Base-by-base conservation (phyloP, 208 protist genomes). In the Trypanosoma conorhini region DNA sequence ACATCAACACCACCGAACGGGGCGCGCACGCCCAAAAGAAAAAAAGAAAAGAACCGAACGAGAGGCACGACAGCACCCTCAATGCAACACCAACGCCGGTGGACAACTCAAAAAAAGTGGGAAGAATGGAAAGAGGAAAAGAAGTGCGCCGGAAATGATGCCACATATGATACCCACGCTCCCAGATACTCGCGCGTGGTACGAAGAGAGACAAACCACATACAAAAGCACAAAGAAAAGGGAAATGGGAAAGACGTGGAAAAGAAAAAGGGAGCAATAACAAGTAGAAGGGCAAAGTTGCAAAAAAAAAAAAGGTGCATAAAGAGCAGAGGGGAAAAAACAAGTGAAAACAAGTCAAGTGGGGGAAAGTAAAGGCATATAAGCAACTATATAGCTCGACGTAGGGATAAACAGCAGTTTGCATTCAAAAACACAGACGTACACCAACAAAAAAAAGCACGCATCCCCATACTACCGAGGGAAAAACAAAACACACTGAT, bases 391-490 rank as follows among this genome's bases (percentile, higher is more conserved):
- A 38, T 7, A 38, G 33, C 4, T 38, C 2, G 33, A 38, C 10
- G 10, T 9, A 26, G 48, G 3, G 10, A 52, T 52, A 52, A 52
- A 26, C 5, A 24, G 1, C n/a, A 24, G 8, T 24, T 26, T 52
- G 8, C 8, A 52, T 52, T 19, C n/a, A 13, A 24, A 19, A 52
- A 52, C 21, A 59, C 54, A 59, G 13, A 59, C 54, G 31, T 22
- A 22, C 31, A 59, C 15, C 5, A 5, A 44, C n/a, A 52, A 1
- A 52, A 52, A 30, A 48, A 66, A 46, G 51, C 13, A 38, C 4
- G 70, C 69, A 63, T n/a, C n/a, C n/a, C n/a, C n/a, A n/a, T n/a
- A n/a, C n/a, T n/a, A 48, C 5, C 48, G 10, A 74, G 28, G 33
- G 33, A 38, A 38, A 7, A 38, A 7, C 33, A 38, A 38, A 31